phyloP scores from a whole-genome alignment of 192 early-diverging fungal genomes.

The Allomyces macrogynus region DNA sequence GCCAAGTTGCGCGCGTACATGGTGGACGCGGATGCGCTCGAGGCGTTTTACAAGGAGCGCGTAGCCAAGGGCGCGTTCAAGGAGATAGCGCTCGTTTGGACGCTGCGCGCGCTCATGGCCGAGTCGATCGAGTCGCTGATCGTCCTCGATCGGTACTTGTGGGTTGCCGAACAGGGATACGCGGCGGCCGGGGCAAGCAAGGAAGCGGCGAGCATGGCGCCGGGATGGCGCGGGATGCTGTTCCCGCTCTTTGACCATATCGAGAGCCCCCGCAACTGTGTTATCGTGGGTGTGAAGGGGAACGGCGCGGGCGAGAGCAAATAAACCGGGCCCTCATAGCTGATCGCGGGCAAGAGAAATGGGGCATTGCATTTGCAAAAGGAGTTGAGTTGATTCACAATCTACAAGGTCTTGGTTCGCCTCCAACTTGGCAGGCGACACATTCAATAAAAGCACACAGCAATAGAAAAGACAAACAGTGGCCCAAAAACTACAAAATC shows the following conservation, averaged over 20 bases:
- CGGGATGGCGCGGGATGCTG: slow-evolving; percentile 7
- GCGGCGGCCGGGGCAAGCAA: slow-evolving; percentile 2
- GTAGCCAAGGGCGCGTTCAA: slow-evolving; percentile 15
- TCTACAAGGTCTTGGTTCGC: no score
- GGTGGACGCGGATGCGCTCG: slow-evolving; percentile 18
- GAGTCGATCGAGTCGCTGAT: slow-evolving; percentile 58
- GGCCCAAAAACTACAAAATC: no score
- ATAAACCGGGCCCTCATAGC: no score
- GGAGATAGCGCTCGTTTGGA: slow-evolving; percentile 63
- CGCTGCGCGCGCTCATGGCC: slow-evolving; percentile 50
- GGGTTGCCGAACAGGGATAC: slow-evolving; percentile 27
- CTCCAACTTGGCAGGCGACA: no score
- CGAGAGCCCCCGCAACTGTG: slow-evolving; percentile 42
- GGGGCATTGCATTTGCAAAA: no score
- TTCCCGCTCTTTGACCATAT: slow-evolving; percentile 41
- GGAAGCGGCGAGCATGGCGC: slow-evolving; percentile 6
- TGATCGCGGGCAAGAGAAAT: no score
- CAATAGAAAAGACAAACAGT: no score
- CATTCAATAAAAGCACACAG: no score
- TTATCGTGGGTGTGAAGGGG: slow-evolving; percentile 26
- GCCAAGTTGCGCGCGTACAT: slow-evolving; percentile 23
- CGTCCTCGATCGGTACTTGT: slow-evolving; percentile 51
- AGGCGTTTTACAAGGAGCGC: slow-evolving; percentile 15
- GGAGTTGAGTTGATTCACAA: no score
- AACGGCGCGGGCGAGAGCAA: no score